These are phyloP conservation scores for Ophiostoma sp. DNA, from an alignment of 2,329 filamentous ascomycete species.

Conservation along the genomic window DNA sequence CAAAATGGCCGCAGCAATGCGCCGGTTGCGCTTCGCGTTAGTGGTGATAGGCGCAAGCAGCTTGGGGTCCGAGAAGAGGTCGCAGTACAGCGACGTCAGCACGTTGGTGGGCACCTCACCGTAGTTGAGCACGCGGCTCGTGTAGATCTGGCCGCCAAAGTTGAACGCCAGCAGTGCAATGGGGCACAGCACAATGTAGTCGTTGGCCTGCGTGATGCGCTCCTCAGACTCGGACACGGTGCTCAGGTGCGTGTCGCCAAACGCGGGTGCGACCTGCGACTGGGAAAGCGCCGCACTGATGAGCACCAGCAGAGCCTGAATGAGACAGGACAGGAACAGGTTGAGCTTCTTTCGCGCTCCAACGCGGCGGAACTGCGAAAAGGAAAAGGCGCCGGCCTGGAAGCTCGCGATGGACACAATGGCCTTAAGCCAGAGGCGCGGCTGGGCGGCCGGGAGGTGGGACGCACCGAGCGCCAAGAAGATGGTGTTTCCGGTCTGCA, in stretches of 20 bases:
- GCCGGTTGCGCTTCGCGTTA: slow-evolving; percentile 49
- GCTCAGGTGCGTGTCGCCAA: slow-evolving; percentile 31
- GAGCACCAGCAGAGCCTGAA: slow-evolving; percentile 48
- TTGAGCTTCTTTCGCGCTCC: slow-evolving; percentile 51
- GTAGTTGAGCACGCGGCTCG: slow-evolving; percentile 46
- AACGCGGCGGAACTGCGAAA: slow-evolving; percentile 61
- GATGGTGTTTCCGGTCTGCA: slow-evolving; percentile 80
- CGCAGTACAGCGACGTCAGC: slow-evolving; percentile 50
- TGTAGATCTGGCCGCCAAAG: slow-evolving; percentile 52
- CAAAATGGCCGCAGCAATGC: slow-evolving; percentile 46
- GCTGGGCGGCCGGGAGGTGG: slow-evolving; percentile 49
- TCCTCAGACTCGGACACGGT: slow-evolving; percentile 34
- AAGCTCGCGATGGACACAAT: slow-evolving; percentile 65
- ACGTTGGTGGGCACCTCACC: slow-evolving; percentile 54
- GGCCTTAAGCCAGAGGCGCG: slow-evolving; percentile 64
- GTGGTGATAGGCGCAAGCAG: slow-evolving; percentile 40
- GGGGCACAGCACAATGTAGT: slow-evolving; percentile 35
- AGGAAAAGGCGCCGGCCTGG: slow-evolving; percentile 66
- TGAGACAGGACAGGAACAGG: slow-evolving; percentile 56
- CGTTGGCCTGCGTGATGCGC: slow-evolving; percentile 37
- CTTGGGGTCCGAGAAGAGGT: slow-evolving; percentile 48
- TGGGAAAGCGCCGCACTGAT: slow-evolving; percentile 51
- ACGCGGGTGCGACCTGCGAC: slow-evolving; percentile 41
- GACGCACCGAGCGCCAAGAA: slow-evolving; percentile 63
- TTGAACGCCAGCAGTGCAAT: slow-evolving; percentile 50